Evolutionary conservation across 2,329 filamentous ascomycete genomes (phyloP).

Genomic region (Cryphonectria radicalis): DNA sequence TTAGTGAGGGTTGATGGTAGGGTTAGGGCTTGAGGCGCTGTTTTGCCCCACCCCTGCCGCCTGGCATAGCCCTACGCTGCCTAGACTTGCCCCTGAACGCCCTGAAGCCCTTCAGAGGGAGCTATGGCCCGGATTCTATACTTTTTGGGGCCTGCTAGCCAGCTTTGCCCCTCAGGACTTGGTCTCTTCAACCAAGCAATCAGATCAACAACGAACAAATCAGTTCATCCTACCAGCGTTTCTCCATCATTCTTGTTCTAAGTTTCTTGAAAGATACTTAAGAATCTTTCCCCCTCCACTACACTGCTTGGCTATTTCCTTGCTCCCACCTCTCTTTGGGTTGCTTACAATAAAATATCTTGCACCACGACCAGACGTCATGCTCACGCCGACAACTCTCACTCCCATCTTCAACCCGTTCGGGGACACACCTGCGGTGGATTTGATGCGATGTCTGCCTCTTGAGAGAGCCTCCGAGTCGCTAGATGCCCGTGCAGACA

Average conservation of each 20-base stretch:
- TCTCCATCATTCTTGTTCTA: background rate
- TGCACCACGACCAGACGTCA: slow-evolving; percentile 29
- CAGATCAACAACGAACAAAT: no score
- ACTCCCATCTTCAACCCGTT: slow-evolving; percentile 49
- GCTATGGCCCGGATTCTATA: no score
- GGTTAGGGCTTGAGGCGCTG: no score
- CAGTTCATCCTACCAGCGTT: background rate
- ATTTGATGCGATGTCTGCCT: slow-evolving; percentile 51
- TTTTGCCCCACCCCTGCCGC: no score
- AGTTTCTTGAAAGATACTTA: background rate
- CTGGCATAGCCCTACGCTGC: no score
- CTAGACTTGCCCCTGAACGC: no score
- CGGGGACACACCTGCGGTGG: slow-evolving; percentile 59
- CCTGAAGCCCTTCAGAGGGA: no score
- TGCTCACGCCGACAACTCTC: slow-evolving; percentile 45
- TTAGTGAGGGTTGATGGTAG: no score
- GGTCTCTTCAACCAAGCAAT: no score
- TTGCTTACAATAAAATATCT: background rate
- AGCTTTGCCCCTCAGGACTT: no score
- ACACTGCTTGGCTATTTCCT: background rate
- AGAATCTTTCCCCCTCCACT: background rate
- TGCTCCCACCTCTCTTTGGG: background rate
- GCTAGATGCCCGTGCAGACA: slow-evolving; percentile 37
- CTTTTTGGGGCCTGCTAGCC: no score
- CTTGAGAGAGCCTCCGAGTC: slow-evolving; percentile 46